Percentiles rank a stretch among this genome's conserved stretches.
Conservation (phyloP, 163 green algal genomes). For the Coccomyxa subellipsoidea region DNA sequence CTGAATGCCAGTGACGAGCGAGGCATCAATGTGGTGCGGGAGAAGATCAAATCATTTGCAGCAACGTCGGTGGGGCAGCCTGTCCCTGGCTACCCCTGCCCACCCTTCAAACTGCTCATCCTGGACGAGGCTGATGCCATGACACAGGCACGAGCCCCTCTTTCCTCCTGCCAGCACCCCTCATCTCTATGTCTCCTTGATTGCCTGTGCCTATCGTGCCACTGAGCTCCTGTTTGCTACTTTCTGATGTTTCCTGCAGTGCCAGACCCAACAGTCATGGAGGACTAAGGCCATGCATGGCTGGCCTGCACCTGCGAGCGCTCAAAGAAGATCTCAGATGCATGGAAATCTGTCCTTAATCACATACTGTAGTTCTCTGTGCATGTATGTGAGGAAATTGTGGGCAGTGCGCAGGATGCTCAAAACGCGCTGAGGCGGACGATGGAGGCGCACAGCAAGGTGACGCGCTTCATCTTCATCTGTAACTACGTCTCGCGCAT, state of each 20-base stretch:
- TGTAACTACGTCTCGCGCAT: constrained; percentile 99
- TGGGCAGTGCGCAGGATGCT: constrained; percentile 63
- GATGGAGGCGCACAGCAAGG: constrained; percentile 93
- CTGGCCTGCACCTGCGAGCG: too few species aligned
- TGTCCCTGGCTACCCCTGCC: constrained; percentile 82
- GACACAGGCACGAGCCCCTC: constrained; percentile 63
- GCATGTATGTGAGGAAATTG: background rate
- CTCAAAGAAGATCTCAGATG: too few species aligned
- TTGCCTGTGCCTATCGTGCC: too few species aligned
- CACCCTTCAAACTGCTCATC: constrained; percentile 96
- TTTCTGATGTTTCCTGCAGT: too few species aligned
- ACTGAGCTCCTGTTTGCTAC: too few species aligned
- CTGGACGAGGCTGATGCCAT: constrained; percentile 97
- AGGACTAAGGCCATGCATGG: too few species aligned
- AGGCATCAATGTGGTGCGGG: constrained; percentile 92
- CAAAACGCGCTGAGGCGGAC: constrained; percentile 95
- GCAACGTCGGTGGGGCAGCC: constrained; percentile 57
- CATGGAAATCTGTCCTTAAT: background rate
- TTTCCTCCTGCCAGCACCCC: background rate
- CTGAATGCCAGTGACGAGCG: constrained; percentile 96
- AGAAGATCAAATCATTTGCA: constrained; percentile 92
- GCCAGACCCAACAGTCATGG: too few species aligned
- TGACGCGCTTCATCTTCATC: constrained; percentile 96
- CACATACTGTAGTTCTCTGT: background rate
- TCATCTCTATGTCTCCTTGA: too few species aligned